Conservation (phyloP, 23 red algal species). For the Gracilaria caudata region DNA sequence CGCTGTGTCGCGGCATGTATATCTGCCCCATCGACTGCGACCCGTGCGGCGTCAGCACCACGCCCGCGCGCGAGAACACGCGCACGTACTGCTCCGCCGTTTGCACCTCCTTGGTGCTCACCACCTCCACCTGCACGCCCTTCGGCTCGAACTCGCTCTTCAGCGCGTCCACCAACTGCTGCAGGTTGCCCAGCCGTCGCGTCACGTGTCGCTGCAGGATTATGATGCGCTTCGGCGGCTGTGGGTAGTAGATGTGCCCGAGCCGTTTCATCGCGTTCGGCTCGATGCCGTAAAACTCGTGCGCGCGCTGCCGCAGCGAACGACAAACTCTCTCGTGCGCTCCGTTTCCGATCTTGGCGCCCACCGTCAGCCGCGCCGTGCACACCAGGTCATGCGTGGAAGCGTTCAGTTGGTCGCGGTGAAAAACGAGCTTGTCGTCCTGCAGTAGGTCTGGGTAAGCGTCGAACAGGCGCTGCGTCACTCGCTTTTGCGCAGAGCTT, state of each 20-base stretch:
- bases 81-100: constrained; percentile 61
- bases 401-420: constrained; percentile 8
- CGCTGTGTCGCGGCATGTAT: constrained; percentile 50
- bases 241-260: constrained; percentile 19
- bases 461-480: constrained; percentile 21
- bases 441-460: constrained; percentile 31
- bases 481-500: neutral
- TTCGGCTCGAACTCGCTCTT: neutral
- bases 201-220: constrained; percentile 51
- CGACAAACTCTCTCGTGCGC: constrained; percentile 62
- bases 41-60: constrained; percentile 51
- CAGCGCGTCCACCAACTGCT: constrained; percentile 10
- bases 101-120: constrained; percentile 26
- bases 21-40: constrained; percentile 57
- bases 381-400: constrained; percentile 32
- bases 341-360: constrained; percentile 47
- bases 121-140: constrained; percentile 34
- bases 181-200: constrained; percentile 21
- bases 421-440: constrained; percentile 34
- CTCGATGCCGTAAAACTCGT: constrained; percentile 42
- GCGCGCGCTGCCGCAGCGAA: constrained; percentile 23
- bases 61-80: constrained; percentile 53
- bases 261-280: constrained; percentile 24
- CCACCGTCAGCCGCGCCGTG: constrained; percentile 44
- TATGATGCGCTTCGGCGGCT: constrained; percentile 47